These are phyloP conservation scores for Phellinidium pouzarii DNA, from an alignment of 1,284 basidiomycete species.

Conservation along the genomic window DNA sequence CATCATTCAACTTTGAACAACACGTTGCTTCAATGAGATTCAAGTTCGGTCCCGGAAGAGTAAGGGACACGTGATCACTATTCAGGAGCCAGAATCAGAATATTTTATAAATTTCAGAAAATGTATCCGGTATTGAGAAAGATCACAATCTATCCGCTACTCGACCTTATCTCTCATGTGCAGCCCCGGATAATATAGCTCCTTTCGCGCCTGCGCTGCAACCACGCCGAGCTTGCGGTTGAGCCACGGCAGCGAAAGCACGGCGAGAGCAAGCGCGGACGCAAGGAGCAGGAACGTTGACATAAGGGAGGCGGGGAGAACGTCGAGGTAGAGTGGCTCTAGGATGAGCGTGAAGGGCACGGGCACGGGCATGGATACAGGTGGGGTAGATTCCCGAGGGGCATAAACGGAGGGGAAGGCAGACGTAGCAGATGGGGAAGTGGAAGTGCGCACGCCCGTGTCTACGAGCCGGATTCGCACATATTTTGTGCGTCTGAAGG, in stretches of 20 bases:
- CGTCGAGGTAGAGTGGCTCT: conserved; percentile 53
- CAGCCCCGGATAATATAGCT: conserved; percentile 18
- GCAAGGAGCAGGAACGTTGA: conserved; percentile 37
- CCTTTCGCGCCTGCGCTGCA: conserved; percentile 30
- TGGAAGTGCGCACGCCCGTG: conserved; percentile 43
- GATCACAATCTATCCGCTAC: too few relatives aligned
- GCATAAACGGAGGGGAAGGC: background rate
- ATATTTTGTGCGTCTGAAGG: conserved; percentile 37
- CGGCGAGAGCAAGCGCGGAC: conserved; percentile 27
- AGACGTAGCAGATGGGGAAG: conserved; percentile 4
- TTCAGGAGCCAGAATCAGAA: too few relatives aligned
- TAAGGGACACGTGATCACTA: too few relatives aligned
- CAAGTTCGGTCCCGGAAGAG: too few relatives aligned
- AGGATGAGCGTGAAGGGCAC: conserved; percentile 47
- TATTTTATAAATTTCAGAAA: too few relatives aligned
- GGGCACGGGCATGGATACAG: conserved; percentile 10
- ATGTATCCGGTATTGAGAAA: too few relatives aligned
- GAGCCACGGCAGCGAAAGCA: conserved; percentile 27
- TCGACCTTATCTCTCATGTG: too few relatives aligned
- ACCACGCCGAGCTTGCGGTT: conserved; percentile 29
- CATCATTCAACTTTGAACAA: too few relatives aligned
- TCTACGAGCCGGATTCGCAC: conserved; percentile 48
- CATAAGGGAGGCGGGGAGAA: conserved; percentile 48
- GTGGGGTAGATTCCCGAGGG: background rate
- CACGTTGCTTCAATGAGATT: too few relatives aligned